Percentiles rank a stretch among this genome's conserved stretches.
Evolutionary conservation across 1,284 basidiomycete genomes (phyloP).

Genomic region (Heterobasidion irregulare): DNA sequence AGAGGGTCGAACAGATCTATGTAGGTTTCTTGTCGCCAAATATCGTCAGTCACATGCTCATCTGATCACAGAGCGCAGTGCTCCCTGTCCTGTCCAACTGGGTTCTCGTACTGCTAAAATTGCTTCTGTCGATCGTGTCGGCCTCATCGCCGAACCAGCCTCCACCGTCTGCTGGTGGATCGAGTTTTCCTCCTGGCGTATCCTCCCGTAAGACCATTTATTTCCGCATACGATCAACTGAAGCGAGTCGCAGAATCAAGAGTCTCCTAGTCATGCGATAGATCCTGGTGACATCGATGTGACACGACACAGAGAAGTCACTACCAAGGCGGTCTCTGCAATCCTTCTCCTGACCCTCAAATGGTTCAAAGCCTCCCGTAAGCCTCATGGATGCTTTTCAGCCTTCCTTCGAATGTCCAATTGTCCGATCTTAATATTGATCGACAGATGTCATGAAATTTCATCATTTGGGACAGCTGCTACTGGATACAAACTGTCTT

Average conservation of each 20-base stretch:
- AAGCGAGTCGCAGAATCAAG: conserved; percentile 50
- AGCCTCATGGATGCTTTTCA: conserved; percentile 21
- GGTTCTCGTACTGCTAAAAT: conserved; percentile 85
- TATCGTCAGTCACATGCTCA: not conserved
- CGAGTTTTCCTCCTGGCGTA: conserved; percentile 61
- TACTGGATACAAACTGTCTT: conserved; percentile 94
- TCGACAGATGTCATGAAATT: conserved; percentile 92
- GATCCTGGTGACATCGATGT: conserved; percentile 95
- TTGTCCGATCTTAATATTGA: not conserved
- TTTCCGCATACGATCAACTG: not conserved
- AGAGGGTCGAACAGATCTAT: conserved; percentile 87
- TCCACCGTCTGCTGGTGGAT: conserved; percentile 53
- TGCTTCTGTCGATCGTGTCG: conserved; percentile 83
- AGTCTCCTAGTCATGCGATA: conserved; percentile 57
- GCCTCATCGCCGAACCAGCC: conserved; percentile 49
- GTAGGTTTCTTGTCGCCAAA: conserved; percentile 38
- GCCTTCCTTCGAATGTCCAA: conserved; percentile 2
- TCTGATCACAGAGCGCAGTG: conserved; percentile 49
- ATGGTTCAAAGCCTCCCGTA: conserved; percentile 98
- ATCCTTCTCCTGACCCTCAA: conserved; percentile 87
- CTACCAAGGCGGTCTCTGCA: conserved; percentile 94
- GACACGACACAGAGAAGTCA: conserved; percentile 93
- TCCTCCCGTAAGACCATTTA: conserved; percentile 48
- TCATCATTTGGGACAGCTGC: conserved; percentile 90
- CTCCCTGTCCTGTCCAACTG: conserved; percentile 80